phyloP scores from a whole-genome alignment of 2,329 filamentous ascomycete genomes.

The Myriosclerotinia curreyana region DNA sequence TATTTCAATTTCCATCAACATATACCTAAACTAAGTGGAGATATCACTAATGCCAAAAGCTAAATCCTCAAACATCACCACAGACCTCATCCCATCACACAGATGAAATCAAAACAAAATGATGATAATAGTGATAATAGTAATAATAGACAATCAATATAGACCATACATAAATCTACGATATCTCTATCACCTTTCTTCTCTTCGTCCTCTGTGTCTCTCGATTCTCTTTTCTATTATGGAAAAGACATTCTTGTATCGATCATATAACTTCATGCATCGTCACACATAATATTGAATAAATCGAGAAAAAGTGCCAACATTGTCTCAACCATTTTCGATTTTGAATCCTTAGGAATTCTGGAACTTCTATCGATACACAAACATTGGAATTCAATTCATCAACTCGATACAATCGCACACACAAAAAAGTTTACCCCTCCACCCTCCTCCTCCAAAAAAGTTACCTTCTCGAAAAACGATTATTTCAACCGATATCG shows the following conservation, averaged over 20 bases:
- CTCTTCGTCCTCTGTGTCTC: no score
- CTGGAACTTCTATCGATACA: neutral
- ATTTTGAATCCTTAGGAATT: neutral
- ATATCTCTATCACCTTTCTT: no score
- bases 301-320: neutral
- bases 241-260: neutral
- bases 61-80: neutral
- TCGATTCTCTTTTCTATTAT: no score
- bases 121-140: no score
- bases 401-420: slow-evolving; percentile 5
- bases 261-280: neutral
- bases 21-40: neutral
- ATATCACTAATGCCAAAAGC: neutral
- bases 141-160: no score
- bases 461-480: neutral
- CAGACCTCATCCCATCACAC: neutral
- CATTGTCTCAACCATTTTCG: neutral
- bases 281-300: slow-evolving; percentile 8
- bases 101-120: neutral
- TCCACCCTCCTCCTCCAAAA: neutral
- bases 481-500: neutral
- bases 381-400: neutral
- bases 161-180: no score
- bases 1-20: neutral
- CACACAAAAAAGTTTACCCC: slow-evolving; percentile 9